A percentile compares a stretch with the other conserved stretches of the same genome.
phyloP scores from a whole-genome alignment of 192 early-diverging fungal species.

The Chytriomyces sp. region DNA sequence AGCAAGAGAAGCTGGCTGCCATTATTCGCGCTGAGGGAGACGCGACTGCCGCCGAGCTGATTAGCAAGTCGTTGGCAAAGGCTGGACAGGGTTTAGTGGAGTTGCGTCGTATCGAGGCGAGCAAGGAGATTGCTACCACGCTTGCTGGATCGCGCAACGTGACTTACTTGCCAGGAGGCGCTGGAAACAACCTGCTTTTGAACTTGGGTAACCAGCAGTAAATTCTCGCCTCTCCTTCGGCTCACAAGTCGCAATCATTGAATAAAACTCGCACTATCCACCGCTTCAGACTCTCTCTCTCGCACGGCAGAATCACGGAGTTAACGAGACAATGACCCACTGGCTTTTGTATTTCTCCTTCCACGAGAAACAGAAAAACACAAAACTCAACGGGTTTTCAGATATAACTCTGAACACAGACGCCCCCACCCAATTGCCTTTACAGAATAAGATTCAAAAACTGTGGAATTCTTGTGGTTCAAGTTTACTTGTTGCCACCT shows the following conservation, averaged over 20 bases:
- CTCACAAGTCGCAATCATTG: neutral
- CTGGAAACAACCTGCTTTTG: constrained; percentile 23
- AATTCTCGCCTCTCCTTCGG: neutral
- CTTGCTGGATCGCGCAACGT: constrained; percentile 80
- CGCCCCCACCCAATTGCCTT: too few species aligned
- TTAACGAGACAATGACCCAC: too few species aligned
- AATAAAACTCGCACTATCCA: too few species aligned
- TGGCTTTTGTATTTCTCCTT: too few species aligned
- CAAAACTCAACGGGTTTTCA: neutral
- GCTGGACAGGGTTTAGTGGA: constrained; percentile 90
- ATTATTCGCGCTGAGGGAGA: constrained; percentile 99
- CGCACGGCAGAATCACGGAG: too few species aligned
- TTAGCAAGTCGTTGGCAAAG: constrained; percentile 88
- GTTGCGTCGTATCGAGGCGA: constrained; percentile 96
- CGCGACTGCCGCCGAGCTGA: constrained; percentile 88
- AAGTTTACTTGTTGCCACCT: constrained; percentile 21
- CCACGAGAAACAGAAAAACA: too few species aligned
- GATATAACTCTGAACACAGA: too few species aligned
- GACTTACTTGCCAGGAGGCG: constrained; percentile 82
- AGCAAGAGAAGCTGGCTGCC: constrained; percentile 96
- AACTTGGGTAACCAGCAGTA: constrained; percentile 27
- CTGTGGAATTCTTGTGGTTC: too few species aligned
- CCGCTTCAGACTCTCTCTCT: too few species aligned
- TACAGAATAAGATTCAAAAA: too few species aligned
- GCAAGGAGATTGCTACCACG: constrained; percentile 92